These are phyloP conservation scores for Pestalotiopsis sp. DNA, from an alignment of 2,329 filamentous ascomycete genomes.

Conservation along the genomic window DNA sequence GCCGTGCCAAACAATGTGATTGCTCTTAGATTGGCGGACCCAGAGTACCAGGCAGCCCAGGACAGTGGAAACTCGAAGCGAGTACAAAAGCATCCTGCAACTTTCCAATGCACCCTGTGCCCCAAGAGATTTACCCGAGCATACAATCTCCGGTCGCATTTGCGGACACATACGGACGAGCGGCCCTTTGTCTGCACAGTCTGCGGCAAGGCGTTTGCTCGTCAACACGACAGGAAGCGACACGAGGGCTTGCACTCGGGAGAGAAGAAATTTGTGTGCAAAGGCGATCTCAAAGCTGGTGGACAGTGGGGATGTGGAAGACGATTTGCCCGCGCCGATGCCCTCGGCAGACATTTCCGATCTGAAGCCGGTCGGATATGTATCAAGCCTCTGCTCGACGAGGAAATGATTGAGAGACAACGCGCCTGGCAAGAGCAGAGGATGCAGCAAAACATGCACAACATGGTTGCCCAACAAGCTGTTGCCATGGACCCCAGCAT, in stretches of 20 bases:
- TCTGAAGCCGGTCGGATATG: slow-evolving; percentile 95
- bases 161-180: slow-evolving; percentile 96
- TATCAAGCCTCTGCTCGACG: slow-evolving; percentile 95
- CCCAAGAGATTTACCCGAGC: slow-evolving; percentile 95
- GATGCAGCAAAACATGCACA: slow-evolving; percentile 62
- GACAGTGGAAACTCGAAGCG: slow-evolving; percentile 70
- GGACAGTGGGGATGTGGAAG: slow-evolving; percentile 92
- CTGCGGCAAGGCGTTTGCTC: slow-evolving; percentile 94
- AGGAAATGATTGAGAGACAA: slow-evolving; percentile 85
- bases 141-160: slow-evolving; percentile 93
- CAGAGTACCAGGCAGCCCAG: slow-evolving; percentile 73
- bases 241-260: slow-evolving; percentile 96
- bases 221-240: slow-evolving; percentile 95
- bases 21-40: slow-evolving; percentile 89
- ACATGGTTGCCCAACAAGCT: slow-evolving; percentile 53
- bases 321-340: slow-evolving; percentile 92
- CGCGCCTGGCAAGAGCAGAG: slow-evolving; percentile 74
- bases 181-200: slow-evolving; percentile 96
- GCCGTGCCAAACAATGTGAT: slow-evolving; percentile 67
- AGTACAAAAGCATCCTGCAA: slow-evolving; percentile 96
- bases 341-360: slow-evolving; percentile 89
- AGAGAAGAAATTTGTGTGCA: slow-evolving; percentile 98
- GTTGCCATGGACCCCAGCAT: slow-evolving; percentile 49
- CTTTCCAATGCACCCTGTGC: slow-evolving; percentile 91
- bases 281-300: slow-evolving; percentile 81